A percentile compares a stretch with the other conserved stretches of the same genome.
These are phyloP conservation scores for Aaosphaeria pasadenensis DNA, from an alignment of 2,329 filamentous ascomycete genomes.

Conservation along the genomic window DNA sequence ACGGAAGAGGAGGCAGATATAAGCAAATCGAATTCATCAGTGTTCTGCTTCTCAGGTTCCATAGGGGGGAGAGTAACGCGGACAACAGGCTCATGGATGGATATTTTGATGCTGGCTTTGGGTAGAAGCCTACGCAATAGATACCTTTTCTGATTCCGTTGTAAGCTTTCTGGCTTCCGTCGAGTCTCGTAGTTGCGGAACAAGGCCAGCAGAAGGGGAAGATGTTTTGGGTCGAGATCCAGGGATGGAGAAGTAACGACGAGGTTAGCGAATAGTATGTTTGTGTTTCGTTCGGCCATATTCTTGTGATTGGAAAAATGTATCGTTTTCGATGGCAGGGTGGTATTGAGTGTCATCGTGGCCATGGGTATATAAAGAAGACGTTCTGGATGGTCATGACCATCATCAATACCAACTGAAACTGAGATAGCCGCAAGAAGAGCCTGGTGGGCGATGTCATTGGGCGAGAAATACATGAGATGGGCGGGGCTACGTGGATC, in stretches of 20 bases:
- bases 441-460: conserved; percentile 92
- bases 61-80: conserved; percentile 84
- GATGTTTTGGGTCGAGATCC: conserved; percentile 86
- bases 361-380: conserved; percentile 96
- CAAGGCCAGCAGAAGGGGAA: conserved; percentile 79
- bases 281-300: conserved; percentile 84
- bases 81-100: conserved; percentile 92
- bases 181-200: conserved; percentile 51
- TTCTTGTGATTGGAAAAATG: conserved; percentile 69
- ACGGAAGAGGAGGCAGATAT: conserved; percentile 94
- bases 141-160: conserved; percentile 48
- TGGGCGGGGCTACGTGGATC: conserved; percentile 92
- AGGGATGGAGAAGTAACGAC: conserved; percentile 94
- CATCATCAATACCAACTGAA: conserved; percentile 86
- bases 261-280: conserved; percentile 93
- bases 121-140: conserved; percentile 88
- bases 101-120: conserved; percentile 92
- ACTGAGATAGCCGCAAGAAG: conserved; percentile 89
- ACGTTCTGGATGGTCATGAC: conserved; percentile 79
- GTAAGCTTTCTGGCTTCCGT: conserved; percentile 20
- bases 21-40: conserved; percentile 88
- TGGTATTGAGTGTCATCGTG: conserved; percentile 91
- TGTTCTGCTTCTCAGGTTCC: conserved; percentile 52
- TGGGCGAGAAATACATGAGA: conserved; percentile 94
- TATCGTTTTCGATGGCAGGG: conserved; percentile 89